Evolutionary conservation across 2,329 filamentous ascomycete genomes (phyloP).

Genomic region (Stenocarpella maydis): DNA sequence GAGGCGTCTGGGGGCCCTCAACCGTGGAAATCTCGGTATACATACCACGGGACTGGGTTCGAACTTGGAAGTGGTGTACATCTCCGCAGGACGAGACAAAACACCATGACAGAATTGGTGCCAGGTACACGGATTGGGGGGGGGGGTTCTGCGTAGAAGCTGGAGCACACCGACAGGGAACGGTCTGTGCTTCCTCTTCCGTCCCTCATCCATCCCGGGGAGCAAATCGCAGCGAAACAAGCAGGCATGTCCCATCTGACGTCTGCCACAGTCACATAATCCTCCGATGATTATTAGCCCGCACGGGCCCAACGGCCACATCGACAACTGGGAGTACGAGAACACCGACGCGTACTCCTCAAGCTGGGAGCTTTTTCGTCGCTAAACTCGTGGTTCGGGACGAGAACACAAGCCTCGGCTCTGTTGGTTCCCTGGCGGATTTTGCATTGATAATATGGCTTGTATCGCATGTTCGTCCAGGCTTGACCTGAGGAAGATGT

Average conservation of each 20-base stretch:
- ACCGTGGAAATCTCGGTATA: background rate
- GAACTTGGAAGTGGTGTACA: background rate
- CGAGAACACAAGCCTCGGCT: background rate
- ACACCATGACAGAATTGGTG: constrained; percentile 5
- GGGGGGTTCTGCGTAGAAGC: constrained; percentile 1
- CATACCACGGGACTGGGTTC: background rate
- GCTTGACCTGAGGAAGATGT: constrained; percentile 1
- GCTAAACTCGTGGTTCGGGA: background rate
- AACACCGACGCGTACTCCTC: background rate
- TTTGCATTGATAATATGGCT: background rate
- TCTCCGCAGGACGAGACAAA: background rate
- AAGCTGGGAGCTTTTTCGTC: background rate
- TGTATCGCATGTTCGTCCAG: constrained; percentile 20
- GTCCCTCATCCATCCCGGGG: background rate
- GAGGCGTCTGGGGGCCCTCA: background rate
- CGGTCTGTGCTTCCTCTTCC: constrained; percentile 15
- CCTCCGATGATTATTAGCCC: constrained; percentile 18
- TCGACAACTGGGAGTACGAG: background rate
- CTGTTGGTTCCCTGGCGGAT: background rate
- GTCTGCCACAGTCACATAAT: constrained; percentile 23
- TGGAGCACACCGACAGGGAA: constrained; percentile 26
- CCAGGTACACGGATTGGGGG: constrained; percentile 1
- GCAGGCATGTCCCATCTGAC: constrained; percentile 23
- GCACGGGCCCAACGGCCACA: constrained; percentile 11
- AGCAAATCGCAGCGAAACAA: constrained; percentile 5